Evolutionary conservation across 164 flowering plant species (phyloP), one percentile per base, ranked within the genome.

Genomic region (Sextonia rubra): DNA sequence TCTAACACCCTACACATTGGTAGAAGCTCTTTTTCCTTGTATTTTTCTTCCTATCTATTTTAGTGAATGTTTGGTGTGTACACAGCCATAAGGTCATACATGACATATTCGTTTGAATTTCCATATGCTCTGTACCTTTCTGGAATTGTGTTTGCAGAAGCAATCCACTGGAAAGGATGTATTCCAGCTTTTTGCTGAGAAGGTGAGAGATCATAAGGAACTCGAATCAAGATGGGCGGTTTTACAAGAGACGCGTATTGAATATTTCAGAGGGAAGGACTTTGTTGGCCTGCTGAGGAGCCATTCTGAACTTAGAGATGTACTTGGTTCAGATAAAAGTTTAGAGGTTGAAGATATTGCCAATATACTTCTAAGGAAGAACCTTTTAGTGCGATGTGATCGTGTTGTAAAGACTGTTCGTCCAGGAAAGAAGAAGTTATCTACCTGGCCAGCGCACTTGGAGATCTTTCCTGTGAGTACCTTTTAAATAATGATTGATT

Each of bases 371-470:
- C 70, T 95, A 69, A 79, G 85, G 60, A 91, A 89, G 76, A 91
- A 84, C 79, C 99, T 93, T 77, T 71, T 93, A 60, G 93, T 91
- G 29, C 86, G 99, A 6, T 93, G 98, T 80, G 99, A 95, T 77
- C 99, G 99, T 71, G 97, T 95, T 66, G 93, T 91, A 58, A 93
- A 95, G 87, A 93, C 94, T 82, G 78, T 93, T 74, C 92, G 98
- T 47, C 98, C 98, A 37, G 99, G 99, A 72, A 95, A 95, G 91
- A 93, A 82, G 79, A 95, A 95, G 83, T 74, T 95, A 73, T 95
- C 99, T 26, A 90, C 94, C 26, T 95, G 98, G 98, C 98, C 99
- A 17, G 99, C 98, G 26, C 97, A 95, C 83, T 75, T 95, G 76
- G 99, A 95, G 86, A 90, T 95, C 44, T 91, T 79, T 72, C 85